phyloP scores from a whole-genome alignment of 2,329 filamentous ascomycete genomes.

The Ilyonectria sp. region DNA sequence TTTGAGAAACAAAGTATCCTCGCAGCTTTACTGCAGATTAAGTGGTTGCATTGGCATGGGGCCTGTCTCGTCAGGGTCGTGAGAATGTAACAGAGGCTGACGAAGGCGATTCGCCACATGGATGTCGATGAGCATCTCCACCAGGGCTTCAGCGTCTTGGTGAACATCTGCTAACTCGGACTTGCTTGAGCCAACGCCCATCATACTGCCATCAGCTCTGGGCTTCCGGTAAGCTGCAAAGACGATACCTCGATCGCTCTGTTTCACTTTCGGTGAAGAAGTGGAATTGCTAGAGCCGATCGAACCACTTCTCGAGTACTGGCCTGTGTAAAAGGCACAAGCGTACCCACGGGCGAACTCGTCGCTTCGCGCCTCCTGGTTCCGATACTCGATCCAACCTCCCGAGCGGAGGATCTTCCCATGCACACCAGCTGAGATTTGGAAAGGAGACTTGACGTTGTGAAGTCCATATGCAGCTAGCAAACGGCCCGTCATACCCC shows the following conservation, averaged over 20 bases:
- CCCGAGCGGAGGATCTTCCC: slow-evolving; percentile 63
- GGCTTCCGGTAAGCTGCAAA: slow-evolving; percentile 71
- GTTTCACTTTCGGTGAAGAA: slow-evolving; percentile 41
- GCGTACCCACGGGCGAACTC: slow-evolving; percentile 69
- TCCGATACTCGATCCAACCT: slow-evolving; percentile 69
- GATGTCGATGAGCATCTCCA: slow-evolving; percentile 68
- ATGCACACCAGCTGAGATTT: slow-evolving; percentile 66
- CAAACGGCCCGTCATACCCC: slow-evolving; percentile 63
- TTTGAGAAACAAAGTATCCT: slow-evolving; percentile 5
- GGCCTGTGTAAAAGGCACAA: slow-evolving; percentile 66
- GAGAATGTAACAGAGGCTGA: slow-evolving; percentile 45
- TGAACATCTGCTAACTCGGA: slow-evolving; percentile 63
- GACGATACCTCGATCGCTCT: slow-evolving; percentile 66
- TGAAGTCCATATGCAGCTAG: slow-evolving; percentile 70
- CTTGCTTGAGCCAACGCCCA: slow-evolving; percentile 53
- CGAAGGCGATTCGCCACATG: slow-evolving; percentile 59
- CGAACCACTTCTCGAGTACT: slow-evolving; percentile 50
- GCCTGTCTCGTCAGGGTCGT: slow-evolving; percentile 55
- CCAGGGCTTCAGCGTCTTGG: slow-evolving; percentile 66
- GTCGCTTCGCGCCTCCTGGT: slow-evolving; percentile 56
- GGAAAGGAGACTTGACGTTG: slow-evolving; percentile 66
- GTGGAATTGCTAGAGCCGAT: slow-evolving; percentile 45
- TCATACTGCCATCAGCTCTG: slow-evolving; percentile 54
- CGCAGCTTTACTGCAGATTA: slow-evolving; percentile 10
- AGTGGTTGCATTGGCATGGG: slow-evolving; percentile 54